A percentile compares a stretch with the other conserved stretches of the same genome.
Evolutionary conservation across 305 asterid genomes (phyloP).

Genomic region (Fraxinus baroniana): DNA sequence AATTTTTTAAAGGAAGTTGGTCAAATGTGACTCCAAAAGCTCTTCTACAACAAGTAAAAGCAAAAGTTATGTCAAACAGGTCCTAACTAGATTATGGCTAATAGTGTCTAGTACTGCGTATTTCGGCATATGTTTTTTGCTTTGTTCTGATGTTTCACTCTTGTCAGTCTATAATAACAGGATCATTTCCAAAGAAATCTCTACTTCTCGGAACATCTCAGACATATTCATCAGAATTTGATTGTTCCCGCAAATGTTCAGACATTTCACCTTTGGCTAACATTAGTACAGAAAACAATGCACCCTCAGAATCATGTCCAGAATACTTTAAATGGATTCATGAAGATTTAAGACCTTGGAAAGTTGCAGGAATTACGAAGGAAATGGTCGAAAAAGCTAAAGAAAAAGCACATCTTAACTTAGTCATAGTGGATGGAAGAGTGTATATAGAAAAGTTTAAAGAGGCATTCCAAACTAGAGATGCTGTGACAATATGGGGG

Average conservation of each 20-base stretch:
- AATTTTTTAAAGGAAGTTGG: too few relatives aligned
- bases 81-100: not conserved
- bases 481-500: constrained; percentile 76
- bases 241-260: constrained; percentile 57
- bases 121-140: not conserved
- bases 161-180: constrained; percentile 47
- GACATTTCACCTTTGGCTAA: constrained; percentile 26
- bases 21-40: too few relatives aligned
- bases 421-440: constrained; percentile 55
- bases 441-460: constrained; percentile 49
- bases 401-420: constrained; percentile 45
- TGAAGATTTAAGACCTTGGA: constrained; percentile 82
- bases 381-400: constrained; percentile 54
- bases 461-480: constrained; percentile 68
- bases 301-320: constrained; percentile 44
- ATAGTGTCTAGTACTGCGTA: not conserved
- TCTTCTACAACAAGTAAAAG: too few relatives aligned
- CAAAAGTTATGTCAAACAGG: too few relatives aligned
- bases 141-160: not conserved
- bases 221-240: constrained; percentile 41
- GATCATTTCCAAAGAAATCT: constrained; percentile 29
- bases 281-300: not conserved
- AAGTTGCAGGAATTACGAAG: constrained; percentile 51
- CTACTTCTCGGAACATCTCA: constrained; percentile 31
- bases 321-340: constrained; percentile 88